A percentile compares a stretch with the other conserved stretches of the same genome.
phyloP scores from a whole-genome alignment of 2,329 filamentous ascomycete genomes.

The Calonectria pauciramosa region DNA sequence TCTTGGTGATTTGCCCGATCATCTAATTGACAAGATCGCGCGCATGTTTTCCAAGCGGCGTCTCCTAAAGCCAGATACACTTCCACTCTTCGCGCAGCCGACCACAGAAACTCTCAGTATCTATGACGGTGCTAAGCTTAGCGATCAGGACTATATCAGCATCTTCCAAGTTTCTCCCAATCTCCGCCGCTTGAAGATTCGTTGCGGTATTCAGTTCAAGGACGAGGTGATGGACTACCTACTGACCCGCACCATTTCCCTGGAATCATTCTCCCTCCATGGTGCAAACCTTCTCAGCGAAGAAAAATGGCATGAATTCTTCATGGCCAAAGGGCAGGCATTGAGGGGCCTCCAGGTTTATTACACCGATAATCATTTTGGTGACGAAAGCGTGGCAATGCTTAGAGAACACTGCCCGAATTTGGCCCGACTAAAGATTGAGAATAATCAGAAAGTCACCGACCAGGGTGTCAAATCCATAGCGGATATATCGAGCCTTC shows the following conservation, averaged over 20 bases:
- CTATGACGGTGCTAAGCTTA: constrained; percentile 75
- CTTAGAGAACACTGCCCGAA: constrained; percentile 76
- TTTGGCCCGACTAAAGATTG: constrained; percentile 82
- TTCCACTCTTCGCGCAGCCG: constrained; percentile 70
- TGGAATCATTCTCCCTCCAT: constrained; percentile 84
- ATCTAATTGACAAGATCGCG: constrained; percentile 70
- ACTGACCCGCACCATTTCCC: constrained; percentile 75
- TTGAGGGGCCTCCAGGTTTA: constrained; percentile 82
- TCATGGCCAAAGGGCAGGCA: constrained; percentile 73
- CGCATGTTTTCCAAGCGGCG: constrained; percentile 72
- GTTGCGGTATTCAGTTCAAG: constrained; percentile 93
- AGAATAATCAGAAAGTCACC: constrained; percentile 82
- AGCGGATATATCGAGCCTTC: constrained; percentile 71
- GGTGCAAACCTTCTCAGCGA: constrained; percentile 88
- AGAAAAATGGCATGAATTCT: constrained; percentile 78
- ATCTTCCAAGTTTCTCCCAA: constrained; percentile 83
- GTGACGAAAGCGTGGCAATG: constrained; percentile 75
- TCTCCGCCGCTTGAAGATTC: constrained; percentile 79
- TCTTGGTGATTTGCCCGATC: constrained; percentile 70
- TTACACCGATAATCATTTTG: constrained; percentile 86
- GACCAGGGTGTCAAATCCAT: constrained; percentile 76
- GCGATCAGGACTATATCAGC: constrained; percentile 81
- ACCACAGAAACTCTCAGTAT: constrained; percentile 65
- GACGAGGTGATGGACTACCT: constrained; percentile 87
- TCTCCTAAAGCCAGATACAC: constrained; percentile 66